Evolutionary conservation across 139 green algal genomes (phyloP).

Genomic region (Micractinium conductrix): DNA sequence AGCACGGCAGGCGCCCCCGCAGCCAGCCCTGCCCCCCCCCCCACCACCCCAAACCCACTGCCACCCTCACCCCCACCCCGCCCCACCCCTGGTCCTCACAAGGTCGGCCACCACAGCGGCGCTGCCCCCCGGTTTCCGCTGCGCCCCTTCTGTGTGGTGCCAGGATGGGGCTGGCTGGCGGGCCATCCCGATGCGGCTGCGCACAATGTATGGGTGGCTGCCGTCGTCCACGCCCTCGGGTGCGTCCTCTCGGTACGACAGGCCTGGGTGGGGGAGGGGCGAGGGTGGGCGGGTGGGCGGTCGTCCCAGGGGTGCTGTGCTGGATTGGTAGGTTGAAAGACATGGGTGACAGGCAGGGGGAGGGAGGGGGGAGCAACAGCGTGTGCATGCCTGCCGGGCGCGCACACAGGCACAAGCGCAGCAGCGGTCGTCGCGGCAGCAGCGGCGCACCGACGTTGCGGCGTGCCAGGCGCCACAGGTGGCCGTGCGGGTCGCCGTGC

Average conservation of each 20-base stretch:
- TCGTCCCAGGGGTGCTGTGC: too few species aligned
- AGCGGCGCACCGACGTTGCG: conserved; percentile 1
- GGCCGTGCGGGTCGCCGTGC: too few species aligned
- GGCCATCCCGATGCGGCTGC: neutral
- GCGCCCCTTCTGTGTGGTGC: too few species aligned
- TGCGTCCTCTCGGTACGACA: conserved; percentile 10
- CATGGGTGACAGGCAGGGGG: too few species aligned
- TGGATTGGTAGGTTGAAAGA: too few species aligned
- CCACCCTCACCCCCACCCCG: neutral
- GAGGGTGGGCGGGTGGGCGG: neutral
- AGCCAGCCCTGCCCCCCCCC: too few species aligned
- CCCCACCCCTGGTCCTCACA: too few species aligned
- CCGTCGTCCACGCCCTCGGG: neutral
- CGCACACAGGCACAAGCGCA: too few species aligned
- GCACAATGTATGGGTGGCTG: neutral
- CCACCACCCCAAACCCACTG: neutral
- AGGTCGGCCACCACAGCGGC: neutral
- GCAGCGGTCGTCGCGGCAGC: too few species aligned
- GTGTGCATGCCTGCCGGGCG: too few species aligned
- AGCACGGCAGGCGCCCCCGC: too few species aligned
- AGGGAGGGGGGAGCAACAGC: too few species aligned
- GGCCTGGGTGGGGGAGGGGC: neutral
- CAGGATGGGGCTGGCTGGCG: neutral
- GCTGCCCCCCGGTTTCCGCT: neutral
- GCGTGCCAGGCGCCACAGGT: conserved; percentile 9